A percentile compares a stretch with the other conserved stretches of the same genome.
phyloP scores from a whole-genome alignment of 768 basidiomycete species.

The Russula vinacea region DNA sequence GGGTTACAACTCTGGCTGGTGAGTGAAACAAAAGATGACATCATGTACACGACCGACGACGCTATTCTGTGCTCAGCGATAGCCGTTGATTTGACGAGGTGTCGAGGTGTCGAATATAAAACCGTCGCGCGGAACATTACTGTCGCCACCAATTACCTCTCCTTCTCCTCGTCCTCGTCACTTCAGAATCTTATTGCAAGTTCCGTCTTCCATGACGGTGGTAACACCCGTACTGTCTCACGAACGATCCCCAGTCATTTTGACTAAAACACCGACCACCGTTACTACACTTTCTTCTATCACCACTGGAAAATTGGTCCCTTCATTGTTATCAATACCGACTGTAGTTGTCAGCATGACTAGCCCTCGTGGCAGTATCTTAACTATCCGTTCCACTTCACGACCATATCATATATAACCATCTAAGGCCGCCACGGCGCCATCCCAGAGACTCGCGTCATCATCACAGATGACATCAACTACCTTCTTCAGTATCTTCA shows the following conservation, averaged over 20 bases:
- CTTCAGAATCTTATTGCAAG: no score
- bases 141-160: conserved; percentile 25
- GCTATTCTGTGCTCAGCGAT: conserved; percentile 10
- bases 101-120: conserved; percentile 41
- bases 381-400: conserved; percentile 49
- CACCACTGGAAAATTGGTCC: conserved; percentile 34
- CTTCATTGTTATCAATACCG: conserved; percentile 39
- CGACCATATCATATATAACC: conserved; percentile 41
- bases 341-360: conserved; percentile 49
- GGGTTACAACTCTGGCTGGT: conserved; percentile 39
- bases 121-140: conserved; percentile 48
- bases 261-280: conserved; percentile 36
- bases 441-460: conserved; percentile 38
- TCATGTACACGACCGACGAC: not conserved
- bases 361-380: conserved; percentile 46
- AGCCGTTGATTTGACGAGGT: conserved; percentile 15
- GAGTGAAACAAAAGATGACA: not conserved
- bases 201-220: conserved; percentile 29
- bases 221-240: conserved; percentile 24
- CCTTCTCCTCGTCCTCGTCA: no score
- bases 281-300: conserved; percentile 37
- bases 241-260: conserved; percentile 30
- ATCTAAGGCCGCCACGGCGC: conserved; percentile 30
- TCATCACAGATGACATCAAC: conserved; percentile 52
- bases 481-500: conserved; percentile 53